phyloP scores from a whole-genome alignment of 441 rosid species.

The Codiaeum variegatum region DNA sequence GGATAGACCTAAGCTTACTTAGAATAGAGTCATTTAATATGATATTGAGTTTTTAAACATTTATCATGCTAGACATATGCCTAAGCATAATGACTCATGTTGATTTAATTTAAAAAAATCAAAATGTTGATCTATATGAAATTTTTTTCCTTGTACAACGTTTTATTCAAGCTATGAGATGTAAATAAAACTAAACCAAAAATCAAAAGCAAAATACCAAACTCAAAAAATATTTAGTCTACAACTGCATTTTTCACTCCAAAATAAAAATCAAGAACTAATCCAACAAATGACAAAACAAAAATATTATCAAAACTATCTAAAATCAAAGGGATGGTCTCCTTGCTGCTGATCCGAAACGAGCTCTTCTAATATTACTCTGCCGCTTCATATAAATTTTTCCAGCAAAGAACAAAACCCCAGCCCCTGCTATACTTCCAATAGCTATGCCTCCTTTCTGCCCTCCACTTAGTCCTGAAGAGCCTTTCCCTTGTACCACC shows the following conservation, averaged over 20 bases:
- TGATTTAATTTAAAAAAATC: too few species aligned
- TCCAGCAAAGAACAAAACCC: constrained; percentile 26
- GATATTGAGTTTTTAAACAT: too few species aligned
- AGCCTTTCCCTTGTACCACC: neutral
- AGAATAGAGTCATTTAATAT: too few species aligned
- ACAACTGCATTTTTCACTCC: neutral
- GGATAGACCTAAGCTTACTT: too few species aligned
- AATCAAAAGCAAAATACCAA: neutral
- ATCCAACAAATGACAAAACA: neutral
- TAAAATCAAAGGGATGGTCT: constrained; percentile 7
- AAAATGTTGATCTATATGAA: too few species aligned
- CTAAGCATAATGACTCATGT: too few species aligned
- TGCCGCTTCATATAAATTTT: constrained; percentile 32
- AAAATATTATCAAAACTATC: neutral
- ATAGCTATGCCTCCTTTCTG: constrained; percentile 30
- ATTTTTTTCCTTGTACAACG: too few species aligned
- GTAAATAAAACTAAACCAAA: too few species aligned
- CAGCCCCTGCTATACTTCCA: constrained; percentile 25
- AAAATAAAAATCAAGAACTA: neutral
- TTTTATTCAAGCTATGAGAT: too few species aligned
- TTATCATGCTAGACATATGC: too few species aligned
- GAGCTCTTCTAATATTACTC: constrained; percentile 22
- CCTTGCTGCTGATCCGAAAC: constrained; percentile 21
- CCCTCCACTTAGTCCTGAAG: constrained; percentile 23
- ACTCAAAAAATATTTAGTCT: neutral